Conservation (phyloP, 2,329 filamentous ascomycete species). For the Talaromyces sp. region DNA sequence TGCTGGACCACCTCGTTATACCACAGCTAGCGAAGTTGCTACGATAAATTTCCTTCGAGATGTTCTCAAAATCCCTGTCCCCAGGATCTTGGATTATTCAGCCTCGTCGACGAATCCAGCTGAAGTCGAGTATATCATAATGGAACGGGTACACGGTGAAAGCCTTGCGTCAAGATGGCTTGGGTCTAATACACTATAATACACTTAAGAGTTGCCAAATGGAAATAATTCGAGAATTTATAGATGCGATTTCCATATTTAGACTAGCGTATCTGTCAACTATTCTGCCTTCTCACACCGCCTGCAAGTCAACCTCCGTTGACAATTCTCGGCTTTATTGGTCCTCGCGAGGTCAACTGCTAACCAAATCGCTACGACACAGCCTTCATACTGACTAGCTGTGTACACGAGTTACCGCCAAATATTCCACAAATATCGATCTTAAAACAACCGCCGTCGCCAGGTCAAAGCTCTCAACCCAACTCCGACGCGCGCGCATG, state of each 20-base stretch:
- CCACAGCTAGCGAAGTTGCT: conserved; percentile 24
- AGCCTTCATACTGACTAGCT: neutral
- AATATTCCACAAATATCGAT: neutral
- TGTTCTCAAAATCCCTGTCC: conserved; percentile 31
- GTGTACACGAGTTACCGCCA: neutral
- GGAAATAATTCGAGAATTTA: too few relatives aligned
- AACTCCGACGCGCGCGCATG: neutral
- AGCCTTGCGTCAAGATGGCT: conserved; percentile 23
- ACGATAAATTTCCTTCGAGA: conserved; percentile 21
- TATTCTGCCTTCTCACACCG: neutral
- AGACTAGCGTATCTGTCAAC: neutral
- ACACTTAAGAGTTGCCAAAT: too few relatives aligned
- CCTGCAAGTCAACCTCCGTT: neutral
- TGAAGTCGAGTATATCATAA: conserved; percentile 40
- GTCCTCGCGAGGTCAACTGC: neutral
- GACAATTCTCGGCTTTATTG: neutral
- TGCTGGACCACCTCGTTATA: conserved; percentile 21
- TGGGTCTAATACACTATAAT: neutral
- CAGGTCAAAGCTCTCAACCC: neutral
- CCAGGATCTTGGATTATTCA: conserved; percentile 32
- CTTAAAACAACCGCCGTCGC: neutral
- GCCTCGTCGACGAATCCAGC: conserved; percentile 30
- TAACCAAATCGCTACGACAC: neutral
- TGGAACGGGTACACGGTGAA: conserved; percentile 34
- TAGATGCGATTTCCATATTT: neutral